These are phyloP conservation scores for Verruconis gallopava DNA, from an alignment of 2,329 filamentous ascomycete genomes.

Conservation along the genomic window DNA sequence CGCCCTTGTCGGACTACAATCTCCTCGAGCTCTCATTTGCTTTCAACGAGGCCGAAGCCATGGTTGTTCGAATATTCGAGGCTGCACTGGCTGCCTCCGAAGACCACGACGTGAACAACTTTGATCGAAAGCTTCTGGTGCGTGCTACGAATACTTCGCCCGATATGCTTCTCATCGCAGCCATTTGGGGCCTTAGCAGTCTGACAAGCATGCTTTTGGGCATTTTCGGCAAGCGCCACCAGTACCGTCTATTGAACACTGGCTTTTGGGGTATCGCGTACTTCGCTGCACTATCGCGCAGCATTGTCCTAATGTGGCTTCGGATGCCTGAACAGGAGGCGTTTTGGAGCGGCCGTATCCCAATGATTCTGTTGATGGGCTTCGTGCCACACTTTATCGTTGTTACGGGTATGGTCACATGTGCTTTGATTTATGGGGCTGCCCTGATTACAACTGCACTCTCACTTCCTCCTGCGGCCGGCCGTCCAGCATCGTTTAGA, in stretches of 20 bases:
- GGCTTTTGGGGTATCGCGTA: conserved; percentile 84
- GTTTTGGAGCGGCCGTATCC: conserved; percentile 65
- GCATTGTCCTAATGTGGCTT: conserved; percentile 37
- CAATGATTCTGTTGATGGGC: conserved; percentile 86
- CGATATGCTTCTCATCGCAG: conserved; percentile 72
- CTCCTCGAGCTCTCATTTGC: conserved; percentile 92
- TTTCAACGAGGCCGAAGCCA: conserved; percentile 88
- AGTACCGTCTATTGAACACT: conserved; percentile 72
- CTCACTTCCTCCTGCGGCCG: conserved; percentile 43
- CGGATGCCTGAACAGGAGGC: conserved; percentile 14
- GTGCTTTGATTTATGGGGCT: conserved; percentile 61
- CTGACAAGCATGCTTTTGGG: conserved; percentile 73
- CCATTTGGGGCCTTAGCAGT: conserved; percentile 83
- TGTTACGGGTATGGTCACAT: conserved; percentile 62
- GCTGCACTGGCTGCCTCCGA: conserved; percentile 46
- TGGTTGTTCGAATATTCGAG: conserved; percentile 67
- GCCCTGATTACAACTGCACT: conserved; percentile 66
- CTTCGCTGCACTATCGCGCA: conserved; percentile 74
- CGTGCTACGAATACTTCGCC: conserved; percentile 76
- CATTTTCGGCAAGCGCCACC: conserved; percentile 65
- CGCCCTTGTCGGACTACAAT: conserved; percentile 79
- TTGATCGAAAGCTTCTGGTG: conserved; percentile 55
- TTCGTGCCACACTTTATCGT: conserved; percentile 93
- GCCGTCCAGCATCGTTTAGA: conserved; percentile 23
- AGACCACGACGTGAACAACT: conserved; percentile 26